phyloP scores from a whole-genome alignment of 768 basidiomycete genomes.

The Xerocomus potaroensis region DNA sequence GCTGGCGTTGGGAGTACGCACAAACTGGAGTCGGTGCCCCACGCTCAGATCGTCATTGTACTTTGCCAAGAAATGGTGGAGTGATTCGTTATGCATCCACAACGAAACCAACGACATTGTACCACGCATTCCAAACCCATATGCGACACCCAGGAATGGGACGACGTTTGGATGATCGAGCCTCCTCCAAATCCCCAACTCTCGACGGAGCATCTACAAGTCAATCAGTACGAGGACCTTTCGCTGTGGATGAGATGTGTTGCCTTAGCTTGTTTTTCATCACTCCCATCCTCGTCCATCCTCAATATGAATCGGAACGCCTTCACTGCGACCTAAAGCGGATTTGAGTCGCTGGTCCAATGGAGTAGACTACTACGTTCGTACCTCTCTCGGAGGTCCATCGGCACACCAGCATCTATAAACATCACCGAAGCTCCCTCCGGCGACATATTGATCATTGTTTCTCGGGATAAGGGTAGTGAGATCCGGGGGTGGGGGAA shows the following conservation, averaged over 20 bases:
- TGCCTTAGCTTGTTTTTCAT: no score
- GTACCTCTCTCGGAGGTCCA: no score
- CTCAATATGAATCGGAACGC: background rate
- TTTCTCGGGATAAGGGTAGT: no score
- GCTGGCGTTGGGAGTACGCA: background rate
- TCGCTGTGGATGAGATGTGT: no score
- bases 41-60: background rate
- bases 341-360: no score
- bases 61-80: conserved; percentile 16
- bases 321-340: background rate
- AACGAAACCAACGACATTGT: conserved; percentile 26
- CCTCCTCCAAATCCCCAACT: conserved; percentile 27
- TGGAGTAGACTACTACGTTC: no score
- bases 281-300: background rate
- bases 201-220: conserved; percentile 25
- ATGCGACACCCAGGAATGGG: conserved; percentile 10
- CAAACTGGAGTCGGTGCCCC: background rate
- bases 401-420: no score
- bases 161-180: conserved; percentile 25
- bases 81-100: conserved; percentile 27
- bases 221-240: no score
- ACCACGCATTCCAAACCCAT: conserved; percentile 22
- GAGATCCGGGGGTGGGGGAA: no score
- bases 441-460: no score
- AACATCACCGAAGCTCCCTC: no score